Evolutionary conservation across 1,139 yeast species (phyloP), one percentile per base, ranked within the genome.

Genomic region (Pichia sorboxylosa): DNA sequence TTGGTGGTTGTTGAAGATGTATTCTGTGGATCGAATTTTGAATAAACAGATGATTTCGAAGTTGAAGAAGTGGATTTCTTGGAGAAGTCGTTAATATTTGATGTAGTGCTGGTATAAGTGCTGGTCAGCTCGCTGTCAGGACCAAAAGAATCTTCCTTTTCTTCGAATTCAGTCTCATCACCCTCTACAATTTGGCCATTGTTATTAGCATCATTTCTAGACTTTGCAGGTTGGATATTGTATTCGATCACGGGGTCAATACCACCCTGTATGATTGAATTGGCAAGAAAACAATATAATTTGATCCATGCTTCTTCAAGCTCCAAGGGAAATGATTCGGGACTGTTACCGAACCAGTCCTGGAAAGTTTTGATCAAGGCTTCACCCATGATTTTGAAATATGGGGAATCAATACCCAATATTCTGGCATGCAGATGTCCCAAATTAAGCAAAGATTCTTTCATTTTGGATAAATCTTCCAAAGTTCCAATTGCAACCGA

Each of bases 361-460:
- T 72, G 70, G 46, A 82, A 73, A 1, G 94, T 82, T 44, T 69
- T 70, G 37, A 82, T 62, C 33, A 83, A 61, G 0, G 92, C 92
- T 40, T 73, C 73, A 2, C 94, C 94, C 78, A 83, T 78, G 29
- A 77, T 56, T 51, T 79, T 83, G 48, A 77, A 82, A 51, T 76
- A 78, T 7, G 67, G 66, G 0, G 83, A 73, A 42, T 78, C 85
- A 31, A 81, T 78, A 11, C 82, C 84, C 42, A 82, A 61, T 31
- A 82, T 74, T 41, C 94, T 61, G 4, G 84, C 61, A 51, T 82
- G 94, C 35, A 84, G 62, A 52, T 80, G 80, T 2, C 90, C 93
- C 42, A 82, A 58, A 31, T 69, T 68, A 31, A 61, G 62, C 32
- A 82, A 58, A 39, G 75, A 76, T 29, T 68, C 79, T 46, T 79